Evolutionary conservation across 192 early-diverging fungal species (phyloP).

Genomic region (Coemansia sp.): DNA sequence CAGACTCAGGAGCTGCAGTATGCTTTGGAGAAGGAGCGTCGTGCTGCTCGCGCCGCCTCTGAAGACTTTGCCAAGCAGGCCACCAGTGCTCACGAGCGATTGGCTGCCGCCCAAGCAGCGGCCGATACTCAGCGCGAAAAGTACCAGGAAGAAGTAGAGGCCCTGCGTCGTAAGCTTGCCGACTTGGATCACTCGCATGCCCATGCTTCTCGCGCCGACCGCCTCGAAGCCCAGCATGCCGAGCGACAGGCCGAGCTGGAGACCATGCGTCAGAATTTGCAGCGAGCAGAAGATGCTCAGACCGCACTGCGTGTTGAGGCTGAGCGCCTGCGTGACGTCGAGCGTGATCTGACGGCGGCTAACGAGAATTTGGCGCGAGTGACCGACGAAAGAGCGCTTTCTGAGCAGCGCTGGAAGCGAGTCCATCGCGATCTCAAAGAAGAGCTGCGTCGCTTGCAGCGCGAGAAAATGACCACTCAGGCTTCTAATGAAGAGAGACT

Average conservation of each 20-base stretch:
- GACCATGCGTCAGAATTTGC: constrained; percentile 42
- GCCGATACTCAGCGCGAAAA: constrained; percentile 20
- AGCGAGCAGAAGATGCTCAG: constrained; percentile 34
- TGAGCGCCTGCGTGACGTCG: constrained; percentile 48
- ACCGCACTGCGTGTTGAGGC: constrained; percentile 39
- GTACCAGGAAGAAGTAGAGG: constrained; percentile 21
- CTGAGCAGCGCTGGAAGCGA: constrained; percentile 56
- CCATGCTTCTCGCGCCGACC: constrained; percentile 35
- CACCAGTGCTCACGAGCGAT: constrained; percentile 22
- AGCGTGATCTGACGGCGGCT: constrained; percentile 31
- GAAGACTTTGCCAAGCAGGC: constrained; percentile 31
- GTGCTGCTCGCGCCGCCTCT: constrained; percentile 15
- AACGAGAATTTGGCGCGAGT: constrained; percentile 32
- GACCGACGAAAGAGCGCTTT: constrained; percentile 47
- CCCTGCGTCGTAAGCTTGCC: constrained; percentile 28
- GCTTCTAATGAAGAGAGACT: not conserved
- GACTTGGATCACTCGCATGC: constrained; percentile 30
- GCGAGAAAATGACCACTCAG: constrained; percentile 25
- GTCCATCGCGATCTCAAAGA: constrained; percentile 58
- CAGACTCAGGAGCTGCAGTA: constrained; percentile 54
- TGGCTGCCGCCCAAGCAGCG: constrained; percentile 28
- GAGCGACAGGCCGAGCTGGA: constrained; percentile 54
- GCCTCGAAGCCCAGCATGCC: constrained; percentile 37
- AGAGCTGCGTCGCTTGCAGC: constrained; percentile 52
- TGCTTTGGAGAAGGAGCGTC: constrained; percentile 44